Conservation (phyloP, 2,329 filamentous ascomycete species). For the Phialocephala sp. region DNA sequence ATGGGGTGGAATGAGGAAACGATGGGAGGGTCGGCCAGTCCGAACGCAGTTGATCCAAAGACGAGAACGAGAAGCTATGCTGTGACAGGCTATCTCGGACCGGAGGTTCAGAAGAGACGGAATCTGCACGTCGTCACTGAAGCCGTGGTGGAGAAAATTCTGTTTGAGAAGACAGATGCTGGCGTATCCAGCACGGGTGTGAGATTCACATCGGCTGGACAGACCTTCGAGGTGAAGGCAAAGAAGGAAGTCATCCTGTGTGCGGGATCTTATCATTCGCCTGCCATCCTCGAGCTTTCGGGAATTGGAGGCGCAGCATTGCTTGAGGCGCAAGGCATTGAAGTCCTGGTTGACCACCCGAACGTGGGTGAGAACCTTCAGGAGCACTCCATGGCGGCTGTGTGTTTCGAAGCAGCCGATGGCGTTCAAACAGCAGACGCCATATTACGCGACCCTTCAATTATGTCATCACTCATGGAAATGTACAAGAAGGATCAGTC, state of each 20-base stretch:
- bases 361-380: constrained; percentile 29
- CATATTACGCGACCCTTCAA: constrained; percentile 35
- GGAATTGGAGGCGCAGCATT: constrained; percentile 37
- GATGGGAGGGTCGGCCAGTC: constrained; percentile 44
- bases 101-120: constrained; percentile 22
- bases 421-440: constrained; percentile 13
- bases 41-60: constrained; percentile 26
- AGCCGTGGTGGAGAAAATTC: constrained; percentile 80
- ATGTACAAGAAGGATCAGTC: constrained; percentile 10
- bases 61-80: constrained; percentile 29
- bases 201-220: constrained; percentile 5
- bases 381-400: constrained; percentile 37
- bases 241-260: constrained; percentile 41
- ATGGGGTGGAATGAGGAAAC: constrained; percentile 42
- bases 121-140: constrained; percentile 86
- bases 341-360: constrained; percentile 16
- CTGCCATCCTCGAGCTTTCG: constrained; percentile 44
- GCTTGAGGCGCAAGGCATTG: constrained; percentile 23
- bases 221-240: constrained; percentile 23
- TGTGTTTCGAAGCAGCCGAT: constrained; percentile 19
- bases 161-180: constrained; percentile 14
- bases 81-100: constrained; percentile 33
- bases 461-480: background rate
- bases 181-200: constrained; percentile 14
- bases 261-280: constrained; percentile 36